Conservation (phyloP, 2,329 filamentous ascomycete genomes). For the Penicillium olsonii region DNA sequence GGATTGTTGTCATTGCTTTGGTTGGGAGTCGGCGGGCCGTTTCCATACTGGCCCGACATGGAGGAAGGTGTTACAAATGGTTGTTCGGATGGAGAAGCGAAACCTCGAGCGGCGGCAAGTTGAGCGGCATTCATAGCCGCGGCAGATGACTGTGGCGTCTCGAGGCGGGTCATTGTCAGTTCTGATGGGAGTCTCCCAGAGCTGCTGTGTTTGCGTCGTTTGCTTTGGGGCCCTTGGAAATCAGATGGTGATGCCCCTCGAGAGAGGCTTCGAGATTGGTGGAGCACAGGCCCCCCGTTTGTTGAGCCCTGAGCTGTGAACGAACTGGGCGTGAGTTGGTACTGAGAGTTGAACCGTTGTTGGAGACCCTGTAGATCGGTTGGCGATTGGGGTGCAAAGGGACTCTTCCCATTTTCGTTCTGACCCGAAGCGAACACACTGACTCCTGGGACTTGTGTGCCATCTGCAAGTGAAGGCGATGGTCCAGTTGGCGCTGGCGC, state of each 20-base stretch:
- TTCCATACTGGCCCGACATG: constrained; percentile 53
- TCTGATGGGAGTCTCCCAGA: constrained; percentile 69
- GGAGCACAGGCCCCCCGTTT: constrained; percentile 44
- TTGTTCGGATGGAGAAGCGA: constrained; percentile 45
- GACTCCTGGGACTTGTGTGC: constrained; percentile 44
- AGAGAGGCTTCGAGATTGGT: constrained; percentile 65
- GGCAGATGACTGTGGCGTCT: constrained; percentile 53
- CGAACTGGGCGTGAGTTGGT: constrained; percentile 40
- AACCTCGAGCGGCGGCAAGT: constrained; percentile 42
- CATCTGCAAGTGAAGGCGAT: constrained; percentile 39
- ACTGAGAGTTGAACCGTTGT: constrained; percentile 51
- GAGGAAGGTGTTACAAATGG: constrained; percentile 48
- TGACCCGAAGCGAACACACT: constrained; percentile 45
- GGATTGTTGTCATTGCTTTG: constrained; percentile 60
- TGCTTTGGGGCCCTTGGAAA: constrained; percentile 66
- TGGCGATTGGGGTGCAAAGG: constrained; percentile 38
- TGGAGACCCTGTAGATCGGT: constrained; percentile 64
- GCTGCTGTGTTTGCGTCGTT: constrained; percentile 79
- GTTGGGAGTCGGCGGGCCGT: constrained; percentile 67
- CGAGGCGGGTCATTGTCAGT: constrained; percentile 79
- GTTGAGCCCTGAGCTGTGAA: constrained; percentile 43
- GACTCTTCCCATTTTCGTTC: constrained; percentile 30
- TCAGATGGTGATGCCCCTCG: constrained; percentile 71
- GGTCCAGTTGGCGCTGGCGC: constrained; percentile 37
- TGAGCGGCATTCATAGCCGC: constrained; percentile 45